Conservation (phyloP, 1,139 yeast genomes). For the Suhomyces taliae region DNA sequence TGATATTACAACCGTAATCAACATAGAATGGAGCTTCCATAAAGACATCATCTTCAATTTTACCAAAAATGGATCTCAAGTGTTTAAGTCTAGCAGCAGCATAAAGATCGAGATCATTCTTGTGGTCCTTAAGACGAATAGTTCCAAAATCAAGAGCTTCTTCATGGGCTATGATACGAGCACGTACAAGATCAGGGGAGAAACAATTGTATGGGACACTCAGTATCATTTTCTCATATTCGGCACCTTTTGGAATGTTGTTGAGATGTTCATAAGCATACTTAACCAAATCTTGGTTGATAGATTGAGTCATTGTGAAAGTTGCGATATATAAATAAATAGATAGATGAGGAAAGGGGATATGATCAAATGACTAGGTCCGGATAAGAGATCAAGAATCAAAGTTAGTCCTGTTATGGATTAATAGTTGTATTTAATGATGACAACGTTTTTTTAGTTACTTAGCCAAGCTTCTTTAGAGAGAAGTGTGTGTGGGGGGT, state of each 20-base stretch:
- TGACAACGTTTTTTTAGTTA: too few relatives aligned
- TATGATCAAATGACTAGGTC: too few relatives aligned
- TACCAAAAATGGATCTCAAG: slow-evolving; percentile 46
- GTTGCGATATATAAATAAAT: background rate
- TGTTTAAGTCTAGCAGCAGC: slow-evolving; percentile 36
- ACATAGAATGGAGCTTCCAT: slow-evolving; percentile 56
- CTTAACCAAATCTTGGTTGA: slow-evolving; percentile 37
- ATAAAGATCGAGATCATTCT: slow-evolving; percentile 26
- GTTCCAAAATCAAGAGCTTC: slow-evolving; percentile 37
- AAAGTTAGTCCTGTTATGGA: too few relatives aligned
- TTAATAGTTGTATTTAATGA: too few relatives aligned
- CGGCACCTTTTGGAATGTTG: slow-evolving; percentile 43
- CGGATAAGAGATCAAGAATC: too few relatives aligned
- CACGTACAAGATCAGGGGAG: slow-evolving; percentile 25
- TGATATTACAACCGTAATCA: slow-evolving; percentile 59
- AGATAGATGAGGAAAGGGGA: background rate
- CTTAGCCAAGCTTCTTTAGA: too few relatives aligned
- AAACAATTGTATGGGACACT: slow-evolving; percentile 32
- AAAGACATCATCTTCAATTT: slow-evolving; percentile 36
- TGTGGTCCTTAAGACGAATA: slow-evolving; percentile 41
- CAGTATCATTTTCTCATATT: slow-evolving; percentile 47
- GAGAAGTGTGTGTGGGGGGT: too few relatives aligned
- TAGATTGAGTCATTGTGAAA: background rate
- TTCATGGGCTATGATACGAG: slow-evolving; percentile 32
- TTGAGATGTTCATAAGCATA: slow-evolving; percentile 43